phyloP scores from a whole-genome alignment of 2,329 filamentous ascomycete species.

The Daldinia sp. region DNA sequence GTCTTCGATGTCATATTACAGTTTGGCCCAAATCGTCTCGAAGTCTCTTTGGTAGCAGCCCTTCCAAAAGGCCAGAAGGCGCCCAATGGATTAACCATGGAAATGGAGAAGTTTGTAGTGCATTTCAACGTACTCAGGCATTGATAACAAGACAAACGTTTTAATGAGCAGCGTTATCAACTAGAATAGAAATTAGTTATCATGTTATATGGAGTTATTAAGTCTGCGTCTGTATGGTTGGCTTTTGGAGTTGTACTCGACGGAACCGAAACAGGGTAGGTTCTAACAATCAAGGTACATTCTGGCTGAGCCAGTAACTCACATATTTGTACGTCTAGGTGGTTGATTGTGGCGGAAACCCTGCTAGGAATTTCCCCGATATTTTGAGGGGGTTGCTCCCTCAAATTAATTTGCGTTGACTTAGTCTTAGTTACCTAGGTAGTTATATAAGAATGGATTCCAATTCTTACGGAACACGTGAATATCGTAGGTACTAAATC shows the following conservation, averaged over 20 bases:
- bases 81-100: conserved; percentile 68
- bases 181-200: background rate
- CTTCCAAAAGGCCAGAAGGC: conserved; percentile 67
- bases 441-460: conserved; percentile 17
- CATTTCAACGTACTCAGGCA: conserved; percentile 70
- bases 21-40: conserved; percentile 78
- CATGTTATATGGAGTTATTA: background rate
- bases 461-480: conserved; percentile 10
- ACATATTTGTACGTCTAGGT: conserved; percentile 4
- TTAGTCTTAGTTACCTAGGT: conserved; percentile 14
- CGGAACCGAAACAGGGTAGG: background rate
- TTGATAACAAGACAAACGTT: conserved; percentile 7
- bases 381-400: background rate
- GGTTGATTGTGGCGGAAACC: conserved; percentile 1
- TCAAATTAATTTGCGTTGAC: conserved; percentile 4
- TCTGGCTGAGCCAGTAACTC: background rate
- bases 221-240: background rate
- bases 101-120: conserved; percentile 80
- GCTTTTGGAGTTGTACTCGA: conserved; percentile 2
- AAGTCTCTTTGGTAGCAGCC: conserved; percentile 79
- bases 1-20: conserved; percentile 78
- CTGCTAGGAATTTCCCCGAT: background rate
- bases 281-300: background rate
- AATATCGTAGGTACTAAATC: background rate
- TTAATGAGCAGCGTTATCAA: background rate